These are phyloP conservation scores for Microsporum canis DNA, from an alignment of 2,329 filamentous ascomycete genomes.

Conservation along the genomic window DNA sequence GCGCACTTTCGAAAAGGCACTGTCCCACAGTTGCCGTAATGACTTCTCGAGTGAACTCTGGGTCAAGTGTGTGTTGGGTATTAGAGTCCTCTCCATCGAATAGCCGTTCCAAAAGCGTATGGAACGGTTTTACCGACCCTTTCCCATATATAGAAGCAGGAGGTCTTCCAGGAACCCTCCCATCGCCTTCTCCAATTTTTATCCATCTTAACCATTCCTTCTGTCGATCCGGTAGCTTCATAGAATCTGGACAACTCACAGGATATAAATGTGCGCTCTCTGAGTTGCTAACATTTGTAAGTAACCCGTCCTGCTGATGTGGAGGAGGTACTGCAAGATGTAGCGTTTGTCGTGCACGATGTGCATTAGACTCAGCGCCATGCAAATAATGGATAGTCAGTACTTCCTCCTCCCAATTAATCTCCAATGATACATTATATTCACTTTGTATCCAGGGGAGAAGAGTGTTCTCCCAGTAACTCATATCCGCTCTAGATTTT, in stretches of 20 bases:
- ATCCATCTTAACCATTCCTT: conserved; percentile 32
- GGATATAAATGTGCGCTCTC: conserved; percentile 20
- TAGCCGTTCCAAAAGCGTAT: conserved; percentile 10
- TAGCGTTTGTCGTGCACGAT: conserved; percentile 26
- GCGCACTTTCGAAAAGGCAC: conserved; percentile 25
- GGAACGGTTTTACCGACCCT: conserved; percentile 3
- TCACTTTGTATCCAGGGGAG: conserved; percentile 25
- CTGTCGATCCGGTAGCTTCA: conserved; percentile 24
- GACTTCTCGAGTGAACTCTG: conserved; percentile 20
- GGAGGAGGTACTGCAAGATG: conserved; percentile 21
- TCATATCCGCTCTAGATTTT: conserved; percentile 7
- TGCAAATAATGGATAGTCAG: conserved; percentile 25
- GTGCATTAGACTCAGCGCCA: conserved; percentile 23
- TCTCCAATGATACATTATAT: conserved; percentile 24
- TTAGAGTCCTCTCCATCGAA: neutral
- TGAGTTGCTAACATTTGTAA: conserved; percentile 26
- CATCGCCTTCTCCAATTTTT: conserved; percentile 19
- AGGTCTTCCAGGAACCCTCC: conserved; percentile 12
- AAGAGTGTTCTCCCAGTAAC: conserved; percentile 15
- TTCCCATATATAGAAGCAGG: conserved; percentile 10
- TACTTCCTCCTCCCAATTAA: conserved; percentile 12
- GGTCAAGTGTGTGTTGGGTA: neutral
- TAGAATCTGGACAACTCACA: conserved; percentile 17
- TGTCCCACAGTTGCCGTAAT: conserved; percentile 30
- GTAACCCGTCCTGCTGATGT: conserved; percentile 20